Base-by-base conservation (phyloP, 2,329 filamentous ascomycete genomes). In the Penicillium sp. region DNA sequence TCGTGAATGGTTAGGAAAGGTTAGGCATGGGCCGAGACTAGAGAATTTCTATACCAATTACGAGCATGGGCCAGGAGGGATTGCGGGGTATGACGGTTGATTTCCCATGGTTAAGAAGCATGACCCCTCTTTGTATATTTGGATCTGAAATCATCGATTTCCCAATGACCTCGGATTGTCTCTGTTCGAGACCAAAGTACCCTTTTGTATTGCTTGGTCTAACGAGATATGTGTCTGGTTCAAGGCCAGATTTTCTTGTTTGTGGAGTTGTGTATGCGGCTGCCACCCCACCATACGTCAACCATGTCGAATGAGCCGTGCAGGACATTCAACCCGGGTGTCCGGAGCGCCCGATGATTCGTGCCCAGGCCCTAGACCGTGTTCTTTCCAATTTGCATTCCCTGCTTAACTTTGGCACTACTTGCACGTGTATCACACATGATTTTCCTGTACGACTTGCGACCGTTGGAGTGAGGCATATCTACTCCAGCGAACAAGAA, bases 261-360 rank as follows among this genome's bases (percentile, higher is more conserved):
- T 39, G 35, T 39, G 35, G 35, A 19, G 35, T 19, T 10, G n/a
- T 10, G n/a, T 19, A 33, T 31, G 26, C 44, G 33, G 35, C 35
- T 54, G 19, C n/a, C 33, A 31, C 35, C 43, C 53, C 53, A 55
- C 53, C 21, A 19, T 50, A 55, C 39, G 53, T 55, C 53, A 55
- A 55, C 35, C 8, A 24, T 54, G 39, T 47, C 33, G 22, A 48
- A 56, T 48, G 29, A 52, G 41, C 53, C 46, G 52, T 53, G 48
- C 48, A 51, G 46, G 27, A 37, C n/a, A 44, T 50, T 35, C 11
- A 50, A 55, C 45, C 52, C 61, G 63, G 62, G 62, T 41, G 53
- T 22, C 58, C 59, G 62, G 63, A 53, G 53, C 19, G 47, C 3
- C n/a, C 19, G 44, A 13, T 61, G 59, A 60, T 63, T 65, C 55